phyloP scores from a whole-genome alignment of 2,329 filamentous ascomycete species.

The Aureobasidium sp. region DNA sequence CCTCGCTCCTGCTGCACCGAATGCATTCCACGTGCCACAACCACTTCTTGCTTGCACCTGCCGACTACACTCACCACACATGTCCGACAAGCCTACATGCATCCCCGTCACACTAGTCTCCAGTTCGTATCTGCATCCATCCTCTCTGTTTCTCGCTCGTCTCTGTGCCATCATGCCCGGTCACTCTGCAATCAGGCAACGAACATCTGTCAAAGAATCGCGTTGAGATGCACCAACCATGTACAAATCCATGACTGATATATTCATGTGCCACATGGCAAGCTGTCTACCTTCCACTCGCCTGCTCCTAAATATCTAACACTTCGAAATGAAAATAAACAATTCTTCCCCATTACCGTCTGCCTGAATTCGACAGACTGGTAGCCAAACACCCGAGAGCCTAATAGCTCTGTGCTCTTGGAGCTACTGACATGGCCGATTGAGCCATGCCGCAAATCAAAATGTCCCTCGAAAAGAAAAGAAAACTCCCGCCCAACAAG shows the following conservation, averaged over 20 bases:
- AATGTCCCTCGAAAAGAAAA: background rate
- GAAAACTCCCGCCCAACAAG: background rate
- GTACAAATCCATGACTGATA: background rate
- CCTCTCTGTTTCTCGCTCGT: background rate
- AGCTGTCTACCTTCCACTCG: background rate
- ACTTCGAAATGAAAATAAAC: background rate
- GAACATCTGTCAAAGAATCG: background rate
- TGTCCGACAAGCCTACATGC: background rate
- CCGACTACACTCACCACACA: background rate
- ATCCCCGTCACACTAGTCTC: background rate
- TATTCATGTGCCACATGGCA: constrained; percentile 2
- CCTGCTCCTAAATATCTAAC: background rate
- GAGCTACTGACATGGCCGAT: constrained; percentile 13
- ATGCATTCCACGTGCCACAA: background rate
- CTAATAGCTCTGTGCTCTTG: constrained; percentile 8
- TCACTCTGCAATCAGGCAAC: background rate
- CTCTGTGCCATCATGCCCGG: background rate
- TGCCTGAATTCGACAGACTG: background rate
- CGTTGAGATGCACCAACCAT: background rate
- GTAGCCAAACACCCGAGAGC: constrained; percentile 14
- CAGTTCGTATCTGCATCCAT: background rate
- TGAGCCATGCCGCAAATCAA: constrained; percentile 7
- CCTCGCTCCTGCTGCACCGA: background rate
- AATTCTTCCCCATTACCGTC: background rate
- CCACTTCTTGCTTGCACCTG: background rate